A percentile compares a stretch with the other conserved stretches of the same genome.
Conservation (phyloP, 148 eudicot genomes). For the Selenicereus undatus region DNA sequence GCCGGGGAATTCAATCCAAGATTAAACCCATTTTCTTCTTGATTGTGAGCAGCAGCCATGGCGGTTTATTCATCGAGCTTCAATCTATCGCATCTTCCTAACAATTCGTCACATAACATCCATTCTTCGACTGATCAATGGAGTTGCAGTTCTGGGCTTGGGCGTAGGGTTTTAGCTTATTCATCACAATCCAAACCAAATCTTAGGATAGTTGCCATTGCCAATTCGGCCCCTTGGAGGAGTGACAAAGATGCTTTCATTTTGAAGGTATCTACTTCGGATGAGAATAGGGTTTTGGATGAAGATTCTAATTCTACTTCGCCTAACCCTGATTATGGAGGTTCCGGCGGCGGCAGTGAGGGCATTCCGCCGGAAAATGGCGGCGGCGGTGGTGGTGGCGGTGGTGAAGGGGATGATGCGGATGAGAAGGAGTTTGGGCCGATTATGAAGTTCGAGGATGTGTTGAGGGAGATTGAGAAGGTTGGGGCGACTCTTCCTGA, state of each 20-base stretch:
- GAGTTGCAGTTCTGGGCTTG: neutral
- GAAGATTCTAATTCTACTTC: neutral
- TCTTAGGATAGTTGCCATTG: neutral
- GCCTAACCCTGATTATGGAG: conserved; percentile 18
- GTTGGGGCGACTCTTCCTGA: conserved; percentile 49
- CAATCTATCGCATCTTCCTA: neutral
- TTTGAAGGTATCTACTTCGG: conserved; percentile 7
- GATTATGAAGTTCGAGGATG: conserved; percentile 56
- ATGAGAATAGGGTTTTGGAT: conserved; percentile 22
- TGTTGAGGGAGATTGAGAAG: conserved; percentile 47
- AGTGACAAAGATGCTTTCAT: neutral
- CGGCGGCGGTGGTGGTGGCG: conserved; percentile 21
- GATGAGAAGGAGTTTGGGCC: conserved; percentile 55
- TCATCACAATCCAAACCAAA: neutral
- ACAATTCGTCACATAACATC: too few species aligned
- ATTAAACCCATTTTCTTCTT: too few species aligned
- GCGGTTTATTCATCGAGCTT: conserved; percentile 7
- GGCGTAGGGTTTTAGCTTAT: neutral
- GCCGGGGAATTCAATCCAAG: too few species aligned
- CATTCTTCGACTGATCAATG: neutral
- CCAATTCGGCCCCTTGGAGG: neutral
- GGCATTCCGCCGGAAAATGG: conserved; percentile 32
- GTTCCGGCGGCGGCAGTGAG: conserved; percentile 30
- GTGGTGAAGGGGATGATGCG: conserved; percentile 29
- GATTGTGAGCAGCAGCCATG: neutral